Percentiles rank a stretch among this genome's conserved stretches.
Conservation (phyloP, 371 early-diverging fungal species). For the Dichotomocladium elegans region DNA sequence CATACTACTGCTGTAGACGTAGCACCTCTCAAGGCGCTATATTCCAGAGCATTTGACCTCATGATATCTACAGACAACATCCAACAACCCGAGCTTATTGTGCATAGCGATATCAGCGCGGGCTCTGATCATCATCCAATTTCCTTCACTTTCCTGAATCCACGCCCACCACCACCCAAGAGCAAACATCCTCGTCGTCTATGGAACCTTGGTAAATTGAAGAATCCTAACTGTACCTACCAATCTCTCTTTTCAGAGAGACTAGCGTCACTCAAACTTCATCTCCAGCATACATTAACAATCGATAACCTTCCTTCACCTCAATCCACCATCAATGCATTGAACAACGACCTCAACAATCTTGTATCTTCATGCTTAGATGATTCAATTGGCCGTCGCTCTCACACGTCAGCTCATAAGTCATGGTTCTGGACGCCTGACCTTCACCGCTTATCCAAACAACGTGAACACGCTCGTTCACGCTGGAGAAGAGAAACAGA, state of each 20-base stretch:
- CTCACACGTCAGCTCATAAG: background rate
- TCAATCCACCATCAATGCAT: background rate
- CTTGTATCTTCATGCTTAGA: background rate
- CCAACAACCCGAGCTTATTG: background rate
- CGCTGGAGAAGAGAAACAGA: conserved; percentile 3
- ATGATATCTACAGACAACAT: background rate
- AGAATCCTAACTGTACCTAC: background rate
- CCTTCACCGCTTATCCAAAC: background rate
- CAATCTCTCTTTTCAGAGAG: background rate
- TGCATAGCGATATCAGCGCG: background rate
- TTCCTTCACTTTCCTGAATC: background rate
- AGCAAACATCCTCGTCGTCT: background rate
- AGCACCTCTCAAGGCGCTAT: too few relatives aligned
- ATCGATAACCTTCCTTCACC: background rate
- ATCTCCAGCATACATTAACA: background rate
- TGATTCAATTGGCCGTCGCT: background rate
- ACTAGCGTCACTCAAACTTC: background rate
- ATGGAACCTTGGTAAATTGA: background rate
- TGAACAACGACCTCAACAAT: background rate
- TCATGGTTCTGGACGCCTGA: conserved; percentile 4
- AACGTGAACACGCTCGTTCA: background rate
- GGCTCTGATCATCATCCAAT: conserved; percentile 7
- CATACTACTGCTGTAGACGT: background rate
- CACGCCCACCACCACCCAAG: background rate
- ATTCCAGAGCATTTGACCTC: conserved; percentile 7